phyloP scores from a whole-genome alignment of 306 rosid species.

The Quercus wislizeni region DNA sequence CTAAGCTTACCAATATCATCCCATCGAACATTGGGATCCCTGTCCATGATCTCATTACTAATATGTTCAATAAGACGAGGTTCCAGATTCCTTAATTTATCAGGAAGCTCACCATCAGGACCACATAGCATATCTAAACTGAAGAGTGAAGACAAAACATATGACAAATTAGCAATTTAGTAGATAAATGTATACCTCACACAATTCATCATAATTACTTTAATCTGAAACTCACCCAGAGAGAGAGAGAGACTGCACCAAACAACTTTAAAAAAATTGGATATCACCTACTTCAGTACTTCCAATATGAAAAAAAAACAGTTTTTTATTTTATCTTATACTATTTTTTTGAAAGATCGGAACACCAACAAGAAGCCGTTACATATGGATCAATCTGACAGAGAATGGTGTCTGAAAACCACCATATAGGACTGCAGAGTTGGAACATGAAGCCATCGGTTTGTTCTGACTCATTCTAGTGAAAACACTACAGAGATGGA shows the following conservation, averaged over 20 bases:
- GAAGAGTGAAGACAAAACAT: slow-evolving; percentile 45
- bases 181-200: slow-evolving; percentile 15
- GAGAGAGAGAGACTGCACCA: neutral
- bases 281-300: neutral
- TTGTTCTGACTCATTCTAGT: neutral
- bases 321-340: neutral
- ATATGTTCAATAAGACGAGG: slow-evolving; percentile 95
- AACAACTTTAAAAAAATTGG: neutral
- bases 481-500: neutral
- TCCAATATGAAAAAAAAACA: neutral
- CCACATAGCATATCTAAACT: slow-evolving; percentile 91
- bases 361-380: slow-evolving; percentile 6
- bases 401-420: neutral
- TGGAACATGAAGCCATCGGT: neutral
- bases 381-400: neutral
- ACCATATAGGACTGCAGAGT: neutral
- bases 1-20: slow-evolving; percentile 64
- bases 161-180: slow-evolving; percentile 28
- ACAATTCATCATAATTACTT: neutral
- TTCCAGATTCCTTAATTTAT: slow-evolving; percentile 90
- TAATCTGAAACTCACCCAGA: neutral
- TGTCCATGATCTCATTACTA: slow-evolving; percentile 96
- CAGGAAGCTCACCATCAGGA: slow-evolving; percentile 99
- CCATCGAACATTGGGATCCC: slow-evolving; percentile 92
- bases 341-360: neutral